These are phyloP conservation scores for Passiflora organensis DNA, from an alignment of 345 rosid species.

Conservation along the genomic window DNA sequence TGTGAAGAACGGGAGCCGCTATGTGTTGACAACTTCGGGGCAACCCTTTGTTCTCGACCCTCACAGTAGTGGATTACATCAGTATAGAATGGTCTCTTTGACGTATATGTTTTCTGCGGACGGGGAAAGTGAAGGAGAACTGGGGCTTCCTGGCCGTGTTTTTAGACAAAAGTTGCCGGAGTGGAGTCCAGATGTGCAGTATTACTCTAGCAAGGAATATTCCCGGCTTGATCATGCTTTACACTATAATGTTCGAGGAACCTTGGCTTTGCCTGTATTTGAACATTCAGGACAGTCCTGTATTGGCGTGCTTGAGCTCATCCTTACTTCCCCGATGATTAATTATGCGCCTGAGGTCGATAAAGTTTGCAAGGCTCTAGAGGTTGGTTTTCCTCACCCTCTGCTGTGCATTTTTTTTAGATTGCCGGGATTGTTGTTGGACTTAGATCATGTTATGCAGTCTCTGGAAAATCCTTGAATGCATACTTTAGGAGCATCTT, in stretches of 20 bases:
- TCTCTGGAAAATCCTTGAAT: not conserved
- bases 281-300: conserved; percentile 74
- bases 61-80: conserved; percentile 63
- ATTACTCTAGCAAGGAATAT: conserved; percentile 76
- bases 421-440: not conserved
- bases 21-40: conserved; percentile 72
- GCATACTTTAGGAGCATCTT: conserved; percentile 13
- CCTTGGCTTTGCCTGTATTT: conserved; percentile 89
- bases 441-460: not conserved
- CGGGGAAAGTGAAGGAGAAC: conserved; percentile 60
- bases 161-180: conserved; percentile 75
- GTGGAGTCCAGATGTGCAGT: conserved; percentile 95
- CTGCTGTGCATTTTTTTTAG: not conserved
- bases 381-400: conserved; percentile 53
- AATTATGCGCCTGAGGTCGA: conserved; percentile 91
- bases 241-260: conserved; percentile 66
- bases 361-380: conserved; percentile 95
- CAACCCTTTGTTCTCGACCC: conserved; percentile 89
- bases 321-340: conserved; percentile 78
- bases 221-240: conserved; percentile 73
- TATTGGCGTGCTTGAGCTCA: conserved; percentile 87
- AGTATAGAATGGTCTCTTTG: conserved; percentile 80
- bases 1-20: conserved; percentile 48
- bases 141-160: conserved; percentile 96
- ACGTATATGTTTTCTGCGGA: conserved; percentile 72